Percentiles rank a stretch among this genome's conserved stretches.
Conservation (phyloP, 495 filamentous ascomycete genomes). For the Aspergillus nanangensis region DNA sequence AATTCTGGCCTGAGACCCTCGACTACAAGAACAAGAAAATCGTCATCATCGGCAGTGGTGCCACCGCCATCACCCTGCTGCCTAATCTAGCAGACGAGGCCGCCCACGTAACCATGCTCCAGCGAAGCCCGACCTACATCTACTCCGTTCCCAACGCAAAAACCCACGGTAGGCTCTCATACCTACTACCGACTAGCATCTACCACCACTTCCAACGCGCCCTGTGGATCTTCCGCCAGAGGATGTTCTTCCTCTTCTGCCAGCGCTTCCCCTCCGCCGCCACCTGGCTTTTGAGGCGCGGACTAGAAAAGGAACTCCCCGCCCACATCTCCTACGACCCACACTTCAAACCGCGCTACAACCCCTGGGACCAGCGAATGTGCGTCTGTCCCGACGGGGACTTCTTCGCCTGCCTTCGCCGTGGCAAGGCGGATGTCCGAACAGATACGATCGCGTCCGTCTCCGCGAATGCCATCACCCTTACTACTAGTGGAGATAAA, state of each 20-base stretch:
- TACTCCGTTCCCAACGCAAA: constrained; percentile 44
- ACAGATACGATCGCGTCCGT: constrained; percentile 67
- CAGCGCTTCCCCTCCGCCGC: constrained; percentile 50
- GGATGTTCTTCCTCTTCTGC: constrained; percentile 52
- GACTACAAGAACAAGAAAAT: constrained; percentile 49
- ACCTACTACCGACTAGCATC: constrained; percentile 31
- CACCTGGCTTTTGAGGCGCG: constrained; percentile 35
- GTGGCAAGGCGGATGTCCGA: constrained; percentile 54
- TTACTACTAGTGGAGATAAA: constrained; percentile 52
- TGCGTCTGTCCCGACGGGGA: constrained; percentile 69
- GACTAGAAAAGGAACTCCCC: constrained; percentile 48
- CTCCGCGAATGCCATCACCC: constrained; percentile 50
- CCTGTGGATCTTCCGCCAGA: constrained; percentile 39
- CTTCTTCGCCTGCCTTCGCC: constrained; percentile 60
- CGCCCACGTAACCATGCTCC: constrained; percentile 49
- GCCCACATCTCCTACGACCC: constrained; percentile 50
- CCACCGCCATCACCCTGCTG: constrained; percentile 53
- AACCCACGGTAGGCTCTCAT: constrained; percentile 27
- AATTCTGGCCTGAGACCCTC: constrained; percentile 49
- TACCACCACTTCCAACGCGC: constrained; percentile 36
- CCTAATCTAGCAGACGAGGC: constrained; percentile 41
- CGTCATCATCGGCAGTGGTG: constrained; percentile 53
- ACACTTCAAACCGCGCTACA: constrained; percentile 69
- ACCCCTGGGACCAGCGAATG: constrained; percentile 70
- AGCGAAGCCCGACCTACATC: constrained; percentile 58